Evolutionary conservation across 2,329 filamentous ascomycete genomes (phyloP).

Genomic region (Fusarium euwallaceae): DNA sequence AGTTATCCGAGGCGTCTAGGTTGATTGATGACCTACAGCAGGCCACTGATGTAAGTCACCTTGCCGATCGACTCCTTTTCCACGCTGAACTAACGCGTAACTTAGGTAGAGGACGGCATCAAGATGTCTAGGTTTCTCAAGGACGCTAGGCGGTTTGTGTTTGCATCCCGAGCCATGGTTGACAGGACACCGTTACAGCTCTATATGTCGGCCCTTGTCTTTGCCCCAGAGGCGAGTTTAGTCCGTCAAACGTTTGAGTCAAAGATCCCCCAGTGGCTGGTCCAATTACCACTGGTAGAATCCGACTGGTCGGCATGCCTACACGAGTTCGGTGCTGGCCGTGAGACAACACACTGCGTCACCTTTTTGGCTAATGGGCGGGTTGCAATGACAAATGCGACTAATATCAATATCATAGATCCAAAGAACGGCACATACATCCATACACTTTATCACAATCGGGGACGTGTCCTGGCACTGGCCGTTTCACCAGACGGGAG

Average conservation of each 20-base stretch:
- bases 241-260: conserved; percentile 22
- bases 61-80: background rate
- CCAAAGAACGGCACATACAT: background rate
- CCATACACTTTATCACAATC: background rate
- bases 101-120: conserved; percentile 4
- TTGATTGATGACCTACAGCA: conserved; percentile 23
- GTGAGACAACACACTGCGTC: background rate
- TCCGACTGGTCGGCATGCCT: conserved; percentile 33
- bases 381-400: background rate
- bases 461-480: background rate
- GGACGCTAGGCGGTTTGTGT: conserved; percentile 34
- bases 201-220: conserved; percentile 44
- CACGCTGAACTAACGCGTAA: background rate
- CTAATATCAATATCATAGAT: background rate
- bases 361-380: background rate
- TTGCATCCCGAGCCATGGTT: conserved; percentile 14
- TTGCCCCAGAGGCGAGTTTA: conserved; percentile 40
- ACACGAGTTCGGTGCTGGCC: background rate
- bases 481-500: background rate
- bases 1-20: background rate
- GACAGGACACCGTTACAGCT: conserved; percentile 43
- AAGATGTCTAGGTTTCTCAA: conserved; percentile 19
- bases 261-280: conserved; percentile 35
- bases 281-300: conserved; percentile 14
- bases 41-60: background rate